Percentiles rank a stretch among this genome's conserved stretches.
Conservation (phyloP, 192 early-diverging fungal species). For the Coemansia sp. region DNA sequence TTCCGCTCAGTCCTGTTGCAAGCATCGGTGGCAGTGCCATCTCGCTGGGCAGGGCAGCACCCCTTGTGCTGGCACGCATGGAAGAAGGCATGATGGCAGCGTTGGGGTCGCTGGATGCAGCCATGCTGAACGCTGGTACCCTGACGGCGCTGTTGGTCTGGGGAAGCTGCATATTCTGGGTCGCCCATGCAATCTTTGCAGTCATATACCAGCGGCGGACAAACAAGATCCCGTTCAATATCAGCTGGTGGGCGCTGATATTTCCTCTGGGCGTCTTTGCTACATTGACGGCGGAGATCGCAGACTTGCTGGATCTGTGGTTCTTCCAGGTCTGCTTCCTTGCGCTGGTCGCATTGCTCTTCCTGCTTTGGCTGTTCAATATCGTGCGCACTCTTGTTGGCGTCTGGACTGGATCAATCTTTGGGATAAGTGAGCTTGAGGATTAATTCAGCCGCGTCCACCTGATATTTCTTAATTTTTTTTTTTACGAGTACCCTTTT, state of each 20-base stretch:
- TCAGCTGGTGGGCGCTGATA: constrained; percentile 40
- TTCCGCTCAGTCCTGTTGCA: constrained; percentile 53
- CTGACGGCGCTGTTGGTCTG: constrained; percentile 35
- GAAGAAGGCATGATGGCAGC: background rate
- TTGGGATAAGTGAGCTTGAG: constrained; percentile 5
- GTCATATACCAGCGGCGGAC: constrained; percentile 24
- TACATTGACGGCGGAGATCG: constrained; percentile 16
- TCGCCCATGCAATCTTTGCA: constrained; percentile 30
- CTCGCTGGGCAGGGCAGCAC: constrained; percentile 9
- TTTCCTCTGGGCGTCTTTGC: constrained; percentile 56
- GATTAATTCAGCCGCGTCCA: background rate
- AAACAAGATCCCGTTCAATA: constrained; percentile 31
- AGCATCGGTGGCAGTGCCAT: constrained; percentile 42
- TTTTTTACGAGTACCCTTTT: background rate
- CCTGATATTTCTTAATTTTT: background rate
- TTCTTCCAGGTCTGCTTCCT: constrained; percentile 20
- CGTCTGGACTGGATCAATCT: constrained; percentile 35
- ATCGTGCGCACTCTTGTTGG: constrained; percentile 40
- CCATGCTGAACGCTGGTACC: constrained; percentile 17
- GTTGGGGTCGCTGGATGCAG: constrained; percentile 10
- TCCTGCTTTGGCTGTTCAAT: constrained; percentile 34
- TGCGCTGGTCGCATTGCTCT: constrained; percentile 14
- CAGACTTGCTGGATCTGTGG: constrained; percentile 16
- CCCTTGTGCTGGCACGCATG: background rate
- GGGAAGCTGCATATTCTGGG: constrained; percentile 45